Conservation (phyloP, 768 basidiomycete species). For the Lactarius psammicola region DNA sequence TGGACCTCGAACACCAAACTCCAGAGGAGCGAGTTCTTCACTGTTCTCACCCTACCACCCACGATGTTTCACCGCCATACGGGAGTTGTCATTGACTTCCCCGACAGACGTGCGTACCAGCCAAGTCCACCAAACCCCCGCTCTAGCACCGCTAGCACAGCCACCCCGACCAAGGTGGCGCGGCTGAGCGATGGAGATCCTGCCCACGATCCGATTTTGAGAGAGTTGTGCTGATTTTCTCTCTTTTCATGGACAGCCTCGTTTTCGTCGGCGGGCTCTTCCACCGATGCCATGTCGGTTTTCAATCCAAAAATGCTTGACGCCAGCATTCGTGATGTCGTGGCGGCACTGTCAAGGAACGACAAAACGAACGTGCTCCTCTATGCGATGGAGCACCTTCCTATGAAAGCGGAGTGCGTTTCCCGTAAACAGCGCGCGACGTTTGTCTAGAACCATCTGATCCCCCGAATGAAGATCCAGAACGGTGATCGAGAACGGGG, state of each 20-base stretch:
- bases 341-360: slow-evolving; percentile 53
- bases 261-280: neutral
- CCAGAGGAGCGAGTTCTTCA: neutral
- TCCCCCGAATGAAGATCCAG: slow-evolving; percentile 46
- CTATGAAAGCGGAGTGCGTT: slow-evolving; percentile 57
- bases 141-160: neutral
- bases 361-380: slow-evolving; percentile 71
- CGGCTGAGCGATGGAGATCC: slow-evolving; percentile 2
- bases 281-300: slow-evolving; percentile 45
- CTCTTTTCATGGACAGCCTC: neutral
- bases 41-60: neutral
- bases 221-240: slow-evolving; percentile 1
- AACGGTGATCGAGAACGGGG: slow-evolving; percentile 68
- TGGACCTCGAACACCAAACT: neutral
- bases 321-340: slow-evolving; percentile 70
- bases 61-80: slow-evolving; percentile 19
- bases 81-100: slow-evolving; percentile 21
- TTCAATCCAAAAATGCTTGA: slow-evolving; percentile 79
- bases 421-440: neutral
- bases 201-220: neutral
- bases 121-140: neutral
- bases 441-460: slow-evolving; percentile 9
- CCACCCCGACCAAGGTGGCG: neutral
- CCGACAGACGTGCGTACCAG: slow-evolving; percentile 17
- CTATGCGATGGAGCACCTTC: slow-evolving; percentile 80